Base-by-base conservation (phyloP, 805 yeast species). In the Tetrapisispora taiwanensis region DNA sequence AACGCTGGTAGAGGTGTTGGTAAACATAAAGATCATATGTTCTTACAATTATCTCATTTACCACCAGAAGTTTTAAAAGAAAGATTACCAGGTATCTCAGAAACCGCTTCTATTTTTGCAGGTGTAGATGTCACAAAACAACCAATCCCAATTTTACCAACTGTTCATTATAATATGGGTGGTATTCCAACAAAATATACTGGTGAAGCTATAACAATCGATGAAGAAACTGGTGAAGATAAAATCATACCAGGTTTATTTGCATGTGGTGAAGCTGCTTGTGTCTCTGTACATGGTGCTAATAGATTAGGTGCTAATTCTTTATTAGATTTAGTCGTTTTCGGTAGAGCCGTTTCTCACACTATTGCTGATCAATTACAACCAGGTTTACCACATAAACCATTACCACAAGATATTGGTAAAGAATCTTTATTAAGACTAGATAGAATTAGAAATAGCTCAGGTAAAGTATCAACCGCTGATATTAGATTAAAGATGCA, bases 1-100 rank as follows among this genome's bases (percentile, higher is more conserved):
- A 86, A 95, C 65, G 97, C 86, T 57, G 97, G 97, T 60, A 85
- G 98, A 72, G 98, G 98, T 79, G 97, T 90, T 48, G 98, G 98
- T 59, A 88, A 94, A 59, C 76, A 76, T 60, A 85, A 84, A 71
- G 98, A 90, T 70, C 98, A 92, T 76, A 84, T 92, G 79, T 81
- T 65, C 75, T 77, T 90, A 66, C 98, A 90, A 74, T 78, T 90
- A 66, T 81, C 89, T 46, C 98, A 90, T 66, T 73, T 90, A 62
- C 98, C 98, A 43, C 83, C 96, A 36, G 70, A 82, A 45, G 96
- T 90, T 39, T 74, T 90, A 62, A 77, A 86, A 65, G 97, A 89
- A 74, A 84, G 98, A 75, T 76, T 90, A 60, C 98, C 98, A 57
- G 98, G 98, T 82, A 90, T 90, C 59, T 90, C 97, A 52, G 97